Evolutionary conservation across 2,329 filamentous ascomycete genomes (phyloP).

Genomic region (Penicillium decumbens): DNA sequence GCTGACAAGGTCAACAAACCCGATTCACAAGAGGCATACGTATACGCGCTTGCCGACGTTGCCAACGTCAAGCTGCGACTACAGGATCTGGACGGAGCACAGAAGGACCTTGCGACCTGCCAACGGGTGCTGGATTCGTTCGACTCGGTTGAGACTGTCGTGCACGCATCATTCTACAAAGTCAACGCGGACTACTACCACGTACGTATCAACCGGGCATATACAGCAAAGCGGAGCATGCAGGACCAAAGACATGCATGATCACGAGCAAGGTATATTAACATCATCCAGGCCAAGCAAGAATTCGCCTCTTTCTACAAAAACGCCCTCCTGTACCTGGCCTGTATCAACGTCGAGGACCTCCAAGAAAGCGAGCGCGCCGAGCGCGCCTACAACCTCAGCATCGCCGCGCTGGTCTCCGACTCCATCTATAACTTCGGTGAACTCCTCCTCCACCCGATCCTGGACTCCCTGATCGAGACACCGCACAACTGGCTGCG

Average conservation of each 20-base stretch:
- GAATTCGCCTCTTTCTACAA: conserved; percentile 97
- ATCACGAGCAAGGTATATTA: neutral
- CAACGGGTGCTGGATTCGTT: conserved; percentile 86
- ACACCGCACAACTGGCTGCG: conserved; percentile 81
- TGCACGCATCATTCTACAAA: conserved; percentile 94
- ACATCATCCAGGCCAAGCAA: conserved; percentile 58
- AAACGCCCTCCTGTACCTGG: conserved; percentile 94
- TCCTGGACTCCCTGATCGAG: conserved; percentile 76
- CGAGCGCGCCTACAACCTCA: conserved; percentile 83
- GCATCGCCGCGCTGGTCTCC: conserved; percentile 85
- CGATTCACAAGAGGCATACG: conserved; percentile 88
- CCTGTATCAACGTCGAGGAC: conserved; percentile 79
- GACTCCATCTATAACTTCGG: conserved; percentile 99
- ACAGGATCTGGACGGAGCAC: conserved; percentile 72
- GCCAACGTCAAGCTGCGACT: conserved; percentile 81
- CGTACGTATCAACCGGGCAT: conserved; percentile 39
- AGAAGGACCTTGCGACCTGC: conserved; percentile 79
- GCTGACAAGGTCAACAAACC: conserved; percentile 86
- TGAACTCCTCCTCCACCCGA: conserved; percentile 94
- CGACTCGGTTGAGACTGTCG: conserved; percentile 90
- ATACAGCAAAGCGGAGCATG: neutral
- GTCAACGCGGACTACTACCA: conserved; percentile 94
- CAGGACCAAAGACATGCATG: neutral
- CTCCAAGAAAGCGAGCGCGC: conserved; percentile 71
- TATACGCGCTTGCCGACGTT: conserved; percentile 87